Percentiles rank a stretch among this genome's conserved stretches.
Evolutionary conservation across 2,329 filamentous ascomycete genomes (phyloP).

Genomic region (Pezicula rhizophila): DNA sequence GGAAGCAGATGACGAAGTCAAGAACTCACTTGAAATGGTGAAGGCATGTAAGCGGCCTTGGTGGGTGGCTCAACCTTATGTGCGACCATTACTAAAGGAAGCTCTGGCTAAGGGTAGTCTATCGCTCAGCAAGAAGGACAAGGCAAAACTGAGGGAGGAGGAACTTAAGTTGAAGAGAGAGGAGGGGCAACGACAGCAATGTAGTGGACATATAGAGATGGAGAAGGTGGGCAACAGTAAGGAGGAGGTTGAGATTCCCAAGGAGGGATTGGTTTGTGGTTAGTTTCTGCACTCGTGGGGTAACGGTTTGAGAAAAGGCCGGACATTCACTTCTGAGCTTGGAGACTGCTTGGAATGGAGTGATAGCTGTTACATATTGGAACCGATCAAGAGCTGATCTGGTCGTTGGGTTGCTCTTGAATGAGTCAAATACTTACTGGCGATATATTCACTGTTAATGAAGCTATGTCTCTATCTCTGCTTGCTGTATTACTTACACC

Average conservation of each 20-base stretch:
- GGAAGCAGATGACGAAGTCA: slow-evolving; percentile 25
- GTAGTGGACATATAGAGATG: slow-evolving; percentile 7
- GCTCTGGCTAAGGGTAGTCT: slow-evolving; percentile 77
- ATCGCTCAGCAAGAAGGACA: slow-evolving; percentile 65
- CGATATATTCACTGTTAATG: no score
- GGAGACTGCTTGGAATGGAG: not conserved
- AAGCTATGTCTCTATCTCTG: no score
- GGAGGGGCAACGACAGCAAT: not conserved
- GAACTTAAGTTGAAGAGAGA: not conserved
- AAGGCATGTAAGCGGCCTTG: slow-evolving; percentile 73
- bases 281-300: slow-evolving; percentile 3
- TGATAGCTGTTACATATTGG: not conserved
- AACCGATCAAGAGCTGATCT: slow-evolving; percentile 21
- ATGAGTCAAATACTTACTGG: no score
- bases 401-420: slow-evolving; percentile 1
- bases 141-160: slow-evolving; percentile 32
- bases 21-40: slow-evolving; percentile 62
- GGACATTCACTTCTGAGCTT: no score
- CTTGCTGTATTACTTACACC: no score
- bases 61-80: slow-evolving; percentile 86
- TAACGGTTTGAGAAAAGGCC: no score
- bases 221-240: slow-evolving; percentile 5
- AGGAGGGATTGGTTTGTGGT: slow-evolving; percentile 21
- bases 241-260: slow-evolving; percentile 18
- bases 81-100: slow-evolving; percentile 81